Evolutionary conservation across 139 green algal species (phyloP).

Genomic region (Chlorella sp.): DNA sequence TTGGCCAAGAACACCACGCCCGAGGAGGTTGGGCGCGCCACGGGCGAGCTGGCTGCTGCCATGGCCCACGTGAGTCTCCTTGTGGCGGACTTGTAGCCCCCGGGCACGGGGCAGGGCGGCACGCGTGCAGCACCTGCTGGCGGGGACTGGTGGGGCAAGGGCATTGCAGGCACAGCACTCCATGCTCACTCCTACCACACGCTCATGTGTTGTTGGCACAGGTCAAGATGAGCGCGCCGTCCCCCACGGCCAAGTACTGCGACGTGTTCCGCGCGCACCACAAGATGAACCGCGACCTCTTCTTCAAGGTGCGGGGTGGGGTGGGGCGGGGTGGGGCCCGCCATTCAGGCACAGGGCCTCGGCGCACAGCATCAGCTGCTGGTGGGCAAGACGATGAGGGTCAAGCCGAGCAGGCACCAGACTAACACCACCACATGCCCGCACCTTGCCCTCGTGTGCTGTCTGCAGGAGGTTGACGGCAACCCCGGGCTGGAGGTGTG

Average conservation of each 20-base stretch:
- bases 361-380: no score
- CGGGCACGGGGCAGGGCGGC: neutral
- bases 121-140: neutral
- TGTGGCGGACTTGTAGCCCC: constrained; percentile 13
- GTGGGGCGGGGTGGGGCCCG: no score
- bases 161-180: neutral
- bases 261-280: constrained; percentile 43
- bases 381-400: no score
- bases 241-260: constrained; percentile 24
- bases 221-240: neutral
- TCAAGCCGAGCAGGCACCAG: no score
- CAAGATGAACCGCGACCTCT: constrained; percentile 17
- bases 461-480: constrained; percentile 1
- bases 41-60: constrained; percentile 42
- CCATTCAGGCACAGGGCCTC: no score
- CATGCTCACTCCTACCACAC: neutral
- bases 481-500: constrained; percentile 37
- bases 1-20: constrained; percentile 48
- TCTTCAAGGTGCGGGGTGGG: no score
- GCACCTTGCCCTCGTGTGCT: no score
- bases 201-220: neutral
- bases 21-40: constrained; percentile 43
- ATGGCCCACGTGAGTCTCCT: constrained; percentile 32
- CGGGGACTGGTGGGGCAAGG: neutral
- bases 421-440: no score